These are phyloP conservation scores for Hymenoscyphus albidus DNA, from an alignment of 2,329 filamentous ascomycete genomes.

Conservation along the genomic window DNA sequence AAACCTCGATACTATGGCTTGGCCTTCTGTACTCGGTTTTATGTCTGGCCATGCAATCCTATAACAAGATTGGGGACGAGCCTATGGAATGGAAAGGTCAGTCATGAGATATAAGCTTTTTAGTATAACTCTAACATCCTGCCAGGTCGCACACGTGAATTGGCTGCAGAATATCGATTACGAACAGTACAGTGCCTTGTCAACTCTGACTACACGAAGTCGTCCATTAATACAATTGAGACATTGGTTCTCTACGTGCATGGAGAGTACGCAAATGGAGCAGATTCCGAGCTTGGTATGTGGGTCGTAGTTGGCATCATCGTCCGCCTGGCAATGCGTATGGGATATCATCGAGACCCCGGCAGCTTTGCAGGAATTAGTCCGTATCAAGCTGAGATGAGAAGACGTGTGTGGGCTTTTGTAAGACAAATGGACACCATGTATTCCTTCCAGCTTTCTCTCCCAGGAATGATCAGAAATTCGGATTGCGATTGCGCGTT, in stretches of 20 bases:
- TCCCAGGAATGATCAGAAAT: conserved; percentile 64
- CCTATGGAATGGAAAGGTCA: conserved; percentile 72
- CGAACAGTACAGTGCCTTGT: conserved; percentile 76
- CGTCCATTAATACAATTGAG: conserved; percentile 71
- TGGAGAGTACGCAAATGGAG: conserved; percentile 68
- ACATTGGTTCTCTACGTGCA: conserved; percentile 73
- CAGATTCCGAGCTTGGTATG: conserved; percentile 61
- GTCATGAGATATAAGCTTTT: conserved; percentile 21
- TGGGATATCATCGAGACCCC: conserved; percentile 67
- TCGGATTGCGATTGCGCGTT: conserved; percentile 72
- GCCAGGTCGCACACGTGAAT: conserved; percentile 45
- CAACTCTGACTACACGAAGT: conserved; percentile 72
- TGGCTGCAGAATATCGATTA: conserved; percentile 62
- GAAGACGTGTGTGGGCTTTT: conserved; percentile 64
- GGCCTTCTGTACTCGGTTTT: conserved; percentile 73
- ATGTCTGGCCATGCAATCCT: conserved; percentile 73
- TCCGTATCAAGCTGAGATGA: conserved; percentile 76
- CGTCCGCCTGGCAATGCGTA: conserved; percentile 50
- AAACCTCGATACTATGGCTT: conserved; percentile 73
- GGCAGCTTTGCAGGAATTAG: conserved; percentile 69
- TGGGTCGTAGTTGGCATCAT: conserved; percentile 52
- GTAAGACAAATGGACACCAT: conserved; percentile 70
- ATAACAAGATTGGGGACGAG: conserved; percentile 75
- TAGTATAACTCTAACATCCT: conserved; percentile 12
- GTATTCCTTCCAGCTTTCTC: conserved; percentile 68